Conservation (phyloP, 768 basidiomycete species). For the Leucogyrophana mollusca region DNA sequence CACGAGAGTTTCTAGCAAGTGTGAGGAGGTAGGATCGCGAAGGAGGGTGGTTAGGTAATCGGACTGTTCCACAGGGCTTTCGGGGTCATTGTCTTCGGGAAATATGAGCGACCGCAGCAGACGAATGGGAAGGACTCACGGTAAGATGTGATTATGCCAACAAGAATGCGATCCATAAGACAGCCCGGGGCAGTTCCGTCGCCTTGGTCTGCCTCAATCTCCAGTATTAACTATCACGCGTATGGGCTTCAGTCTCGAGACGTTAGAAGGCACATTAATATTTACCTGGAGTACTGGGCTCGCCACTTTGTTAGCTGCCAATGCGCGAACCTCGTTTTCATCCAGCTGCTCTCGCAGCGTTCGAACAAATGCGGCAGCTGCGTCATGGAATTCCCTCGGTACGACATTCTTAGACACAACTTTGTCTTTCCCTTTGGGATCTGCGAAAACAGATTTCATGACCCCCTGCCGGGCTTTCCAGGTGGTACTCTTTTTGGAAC, state of each 20-base stretch:
- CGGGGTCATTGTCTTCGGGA: slow-evolving; percentile 38
- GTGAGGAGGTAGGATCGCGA: slow-evolving; percentile 85
- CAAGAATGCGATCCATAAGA: slow-evolving; percentile 78
- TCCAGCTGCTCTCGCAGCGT: slow-evolving; percentile 50
- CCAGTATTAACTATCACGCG: slow-evolving; percentile 65
- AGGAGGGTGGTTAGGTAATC: slow-evolving; percentile 83
- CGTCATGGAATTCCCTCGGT: slow-evolving; percentile 50
- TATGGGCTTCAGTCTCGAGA: slow-evolving; percentile 9
- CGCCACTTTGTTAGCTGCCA: slow-evolving; percentile 75
- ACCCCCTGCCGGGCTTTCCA: slow-evolving; percentile 82
- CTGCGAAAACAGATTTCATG: slow-evolving; percentile 75
- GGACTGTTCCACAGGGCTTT: slow-evolving; percentile 46
- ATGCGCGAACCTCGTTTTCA: slow-evolving; percentile 72
- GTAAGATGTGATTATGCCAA: slow-evolving; percentile 67
- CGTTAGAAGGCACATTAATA: slow-evolving; percentile 7
- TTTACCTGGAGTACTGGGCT: slow-evolving; percentile 73
- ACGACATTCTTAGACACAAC: slow-evolving; percentile 18
- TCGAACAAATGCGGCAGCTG: slow-evolving; percentile 47
- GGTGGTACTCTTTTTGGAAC: slow-evolving; percentile 83
- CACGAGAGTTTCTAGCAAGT: slow-evolving; percentile 83
- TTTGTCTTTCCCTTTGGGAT: slow-evolving; percentile 38
- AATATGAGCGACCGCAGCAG: neutral
- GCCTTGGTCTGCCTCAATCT: slow-evolving; percentile 73
- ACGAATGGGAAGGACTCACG: slow-evolving; percentile 41
- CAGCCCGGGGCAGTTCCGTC: slow-evolving; percentile 61